Conservation (phyloP, 1,139 yeast species). For the Ogataea hybrid region DNA sequence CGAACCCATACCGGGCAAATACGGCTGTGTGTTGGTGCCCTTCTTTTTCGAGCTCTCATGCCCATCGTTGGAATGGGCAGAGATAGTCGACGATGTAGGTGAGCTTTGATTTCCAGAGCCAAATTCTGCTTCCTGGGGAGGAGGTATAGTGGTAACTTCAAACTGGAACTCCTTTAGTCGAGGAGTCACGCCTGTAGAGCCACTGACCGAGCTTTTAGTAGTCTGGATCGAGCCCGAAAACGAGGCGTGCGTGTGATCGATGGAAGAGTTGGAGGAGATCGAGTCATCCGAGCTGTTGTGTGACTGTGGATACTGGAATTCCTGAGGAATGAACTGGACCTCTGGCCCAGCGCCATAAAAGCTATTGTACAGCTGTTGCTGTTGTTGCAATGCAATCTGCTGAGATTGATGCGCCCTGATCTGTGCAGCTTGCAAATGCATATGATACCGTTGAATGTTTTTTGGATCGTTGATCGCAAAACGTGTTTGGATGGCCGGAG, state of each 20-base stretch:
- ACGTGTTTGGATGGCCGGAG: conserved; percentile 26
- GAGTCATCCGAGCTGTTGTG: conserved; percentile 12
- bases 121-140: conserved; percentile 11
- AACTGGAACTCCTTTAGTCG: conserved; percentile 21
- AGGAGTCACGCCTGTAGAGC: conserved; percentile 20
- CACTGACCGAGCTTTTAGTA: neutral
- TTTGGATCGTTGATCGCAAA: conserved; percentile 19
- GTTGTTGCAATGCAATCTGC: conserved; percentile 19
- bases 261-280: conserved; percentile 5
- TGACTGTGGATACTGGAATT: neutral
- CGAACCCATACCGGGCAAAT: conserved; percentile 7
- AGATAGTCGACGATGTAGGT: conserved; percentile 23
- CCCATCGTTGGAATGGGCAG: conserved; percentile 17
- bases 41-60: conserved; percentile 6
- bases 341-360: neutral
- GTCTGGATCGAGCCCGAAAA: neutral
- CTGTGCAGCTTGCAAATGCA: conserved; percentile 22
- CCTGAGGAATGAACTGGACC: conserved; percentile 1
- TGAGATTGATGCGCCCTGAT: conserved; percentile 19
- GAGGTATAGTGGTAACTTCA: conserved; percentile 17
- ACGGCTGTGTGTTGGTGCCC: neutral
- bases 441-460: conserved; percentile 14
- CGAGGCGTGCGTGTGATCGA: neutral
- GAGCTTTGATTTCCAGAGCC: conserved; percentile 9
- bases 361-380: conserved; percentile 6